Conservation (phyloP, 2,329 filamentous ascomycete genomes). For the Pseudogymnoascus pannorum region DNA sequence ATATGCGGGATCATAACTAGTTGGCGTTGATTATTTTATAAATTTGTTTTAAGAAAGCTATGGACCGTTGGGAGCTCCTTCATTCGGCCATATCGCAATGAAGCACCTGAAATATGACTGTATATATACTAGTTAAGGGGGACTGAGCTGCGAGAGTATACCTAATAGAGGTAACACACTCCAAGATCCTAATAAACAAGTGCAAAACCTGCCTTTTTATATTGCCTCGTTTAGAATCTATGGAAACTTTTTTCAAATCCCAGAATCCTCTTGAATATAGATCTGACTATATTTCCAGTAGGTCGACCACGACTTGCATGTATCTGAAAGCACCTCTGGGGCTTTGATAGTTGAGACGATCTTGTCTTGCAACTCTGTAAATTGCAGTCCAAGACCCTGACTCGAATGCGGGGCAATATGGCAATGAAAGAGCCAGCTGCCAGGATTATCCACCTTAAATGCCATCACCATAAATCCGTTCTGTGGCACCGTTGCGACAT, state of each 20-base stretch:
- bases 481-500: conserved; percentile 40
- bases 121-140: too few species aligned
- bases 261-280: conserved; percentile 12
- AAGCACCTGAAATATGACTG: too few species aligned
- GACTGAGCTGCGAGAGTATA: too few species aligned
- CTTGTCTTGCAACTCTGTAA: conserved; percentile 34
- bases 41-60: too few species aligned
- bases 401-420: conserved; percentile 45
- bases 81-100: too few species aligned
- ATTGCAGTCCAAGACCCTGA: conserved; percentile 44
- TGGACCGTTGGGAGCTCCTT: too few species aligned
- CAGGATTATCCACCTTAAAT: conserved; percentile 28
- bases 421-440: conserved; percentile 29
- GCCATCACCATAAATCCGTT: conserved; percentile 26
- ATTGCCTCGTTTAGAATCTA: too few species aligned
- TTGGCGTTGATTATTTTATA: too few species aligned
- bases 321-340: conserved; percentile 22
- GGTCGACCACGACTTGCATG: conserved; percentile 20
- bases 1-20: too few species aligned
- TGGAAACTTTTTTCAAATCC: conserved; percentile 21
- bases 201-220: too few species aligned
- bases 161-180: too few species aligned
- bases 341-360: conserved; percentile 12
- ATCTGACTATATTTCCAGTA: conserved; percentile 19
- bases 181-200: too few species aligned